Base-by-base conservation (phyloP, 1,139 yeast genomes). In the Protomyces inundatus region DNA sequence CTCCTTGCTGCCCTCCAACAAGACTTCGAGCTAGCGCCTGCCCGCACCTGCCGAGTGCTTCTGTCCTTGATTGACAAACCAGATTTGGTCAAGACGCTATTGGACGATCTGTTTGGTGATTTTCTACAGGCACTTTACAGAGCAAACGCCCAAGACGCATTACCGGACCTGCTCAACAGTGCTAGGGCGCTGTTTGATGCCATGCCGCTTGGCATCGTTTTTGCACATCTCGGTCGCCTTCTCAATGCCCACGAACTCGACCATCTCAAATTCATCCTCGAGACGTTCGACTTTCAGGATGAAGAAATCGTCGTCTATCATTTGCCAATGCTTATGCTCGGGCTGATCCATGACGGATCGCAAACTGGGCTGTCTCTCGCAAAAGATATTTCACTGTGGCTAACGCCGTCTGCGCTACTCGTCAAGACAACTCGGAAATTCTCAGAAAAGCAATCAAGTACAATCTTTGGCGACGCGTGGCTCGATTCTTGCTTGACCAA, bases 51-150 rank as follows among this genome's bases (percentile, higher is more conserved):
- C 52, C 42, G 46, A 23, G 14, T 58, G 10, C 7, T 40, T 33
- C 56, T 58, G 14, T 39, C 56, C 16, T 36, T 58, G 6, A 50
- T 58, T 10, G 62, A 58, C 32, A 39, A 55, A 34, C 52, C 51
- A 35, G 53, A 51, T 9, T 34, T 58, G 30, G 62, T 52, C 16
- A 51, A 42, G 10, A 23, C 9, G 45, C 42, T 58, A 12, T 30
- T 52, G 10, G 23, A 36, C 34, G 39, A 12, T 4, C 10, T 52
- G n/a, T 34, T 58, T 33, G 52, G 50, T 39, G 35, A 30, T n/a
- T 14, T 58, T 6, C 12, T 58, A 9, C 14, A n/a, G 7, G 34
- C 32, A 12, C 33, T 42, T 6, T 37, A 14, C n/a, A 6, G 12
- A 5, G 7, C 14, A 34, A 52, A 36, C 32, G 14, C 6, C 14